Conservation (phyloP, 352 stramenopile genomes). For the Phytophthora chlamydospora region DNA sequence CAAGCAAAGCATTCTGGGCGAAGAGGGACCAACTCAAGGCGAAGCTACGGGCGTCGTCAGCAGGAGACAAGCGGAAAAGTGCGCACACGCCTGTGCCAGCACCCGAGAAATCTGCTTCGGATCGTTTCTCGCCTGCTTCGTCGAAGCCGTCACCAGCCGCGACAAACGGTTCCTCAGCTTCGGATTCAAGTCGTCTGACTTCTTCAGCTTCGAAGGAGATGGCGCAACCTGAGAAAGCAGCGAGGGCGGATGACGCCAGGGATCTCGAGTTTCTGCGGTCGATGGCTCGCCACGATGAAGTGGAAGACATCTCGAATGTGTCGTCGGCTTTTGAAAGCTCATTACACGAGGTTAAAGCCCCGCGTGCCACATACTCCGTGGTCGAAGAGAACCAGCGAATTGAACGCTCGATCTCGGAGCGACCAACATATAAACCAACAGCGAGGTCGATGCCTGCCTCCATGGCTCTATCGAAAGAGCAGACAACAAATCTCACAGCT, state of each 20-base stretch:
- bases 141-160: constrained; percentile 15
- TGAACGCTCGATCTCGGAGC: constrained; percentile 12
- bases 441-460: constrained; percentile 16
- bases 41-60: constrained; percentile 35
- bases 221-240: neutral
- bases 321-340: constrained; percentile 16
- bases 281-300: constrained; percentile 11
- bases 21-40: constrained; percentile 61
- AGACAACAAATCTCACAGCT: neutral
- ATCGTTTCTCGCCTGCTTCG: constrained; percentile 19
- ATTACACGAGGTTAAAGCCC: constrained; percentile 7
- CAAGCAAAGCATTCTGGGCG: constrained; percentile 65
- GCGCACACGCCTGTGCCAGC: constrained; percentile 15
- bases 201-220: constrained; percentile 12
- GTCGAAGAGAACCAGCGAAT: constrained; percentile 21
- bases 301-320: constrained; percentile 21
- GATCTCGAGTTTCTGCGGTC: constrained; percentile 17
- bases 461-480: constrained; percentile 6
- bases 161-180: constrained; percentile 11
- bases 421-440: constrained; percentile 12
- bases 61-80: constrained; percentile 17
- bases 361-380: constrained; percentile 17
- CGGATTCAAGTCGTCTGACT: constrained; percentile 1
- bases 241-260: neutral
- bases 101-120: constrained; percentile 7